A percentile compares a stretch with the other conserved stretches of the same genome.
Evolutionary conservation across 2,329 filamentous ascomycete species (phyloP).

Genomic region (Colletotrichum sp.): DNA sequence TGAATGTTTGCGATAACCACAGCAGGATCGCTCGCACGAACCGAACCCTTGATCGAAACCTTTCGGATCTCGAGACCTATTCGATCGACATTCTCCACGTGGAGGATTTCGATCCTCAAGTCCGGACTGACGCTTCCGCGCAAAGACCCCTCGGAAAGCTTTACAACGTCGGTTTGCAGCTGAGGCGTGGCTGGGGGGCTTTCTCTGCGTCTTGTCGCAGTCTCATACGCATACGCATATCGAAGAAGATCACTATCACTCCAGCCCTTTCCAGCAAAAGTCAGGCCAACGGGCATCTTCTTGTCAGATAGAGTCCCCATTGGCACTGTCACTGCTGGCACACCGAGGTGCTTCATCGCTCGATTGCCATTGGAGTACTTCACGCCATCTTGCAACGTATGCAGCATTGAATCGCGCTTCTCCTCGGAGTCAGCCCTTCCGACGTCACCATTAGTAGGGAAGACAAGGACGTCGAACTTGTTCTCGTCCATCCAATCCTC

Average conservation of each 20-base stretch:
- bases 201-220: background rate
- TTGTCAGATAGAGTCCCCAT: constrained; percentile 55
- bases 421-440: background rate
- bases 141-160: background rate
- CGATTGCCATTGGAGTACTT: constrained; percentile 60
- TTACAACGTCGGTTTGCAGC: background rate
- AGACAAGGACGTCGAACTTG: background rate
- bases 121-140: background rate
- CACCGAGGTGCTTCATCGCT: constrained; percentile 57
- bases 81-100: background rate
- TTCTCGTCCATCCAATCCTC: constrained; percentile 16
- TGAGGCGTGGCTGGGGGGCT: background rate
- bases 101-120: background rate
- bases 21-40: background rate
- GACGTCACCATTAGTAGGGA: constrained; percentile 16
- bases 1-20: background rate
- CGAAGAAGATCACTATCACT: constrained; percentile 40
- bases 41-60: background rate
- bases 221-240: constrained; percentile 18
- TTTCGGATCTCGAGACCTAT: background rate
- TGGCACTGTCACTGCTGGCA: constrained; percentile 57
- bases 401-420: background rate
- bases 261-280: constrained; percentile 55
- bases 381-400: constrained; percentile 48
- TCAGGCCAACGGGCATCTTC: constrained; percentile 57